A percentile compares a stretch with the other conserved stretches of the same genome.
Conservation (phyloP, 1,284 basidiomycete genomes). For the Spongispora temasekensis region DNA sequence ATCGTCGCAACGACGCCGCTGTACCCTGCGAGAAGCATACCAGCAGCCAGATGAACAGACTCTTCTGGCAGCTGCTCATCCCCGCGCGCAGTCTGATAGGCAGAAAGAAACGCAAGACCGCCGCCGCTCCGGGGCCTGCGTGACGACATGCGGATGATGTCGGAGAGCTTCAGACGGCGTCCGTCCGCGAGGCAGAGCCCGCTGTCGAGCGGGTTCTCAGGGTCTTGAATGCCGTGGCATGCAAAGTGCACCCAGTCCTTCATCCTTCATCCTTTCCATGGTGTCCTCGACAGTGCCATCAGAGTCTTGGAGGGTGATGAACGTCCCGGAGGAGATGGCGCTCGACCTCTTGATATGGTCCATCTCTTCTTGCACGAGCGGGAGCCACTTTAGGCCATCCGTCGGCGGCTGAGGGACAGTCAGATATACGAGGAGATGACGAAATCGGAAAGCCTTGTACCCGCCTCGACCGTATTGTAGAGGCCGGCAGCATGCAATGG, state of each 20-base stretch:
- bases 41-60: not conserved
- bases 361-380: not conserved
- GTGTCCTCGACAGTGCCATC: not conserved
- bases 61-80: not conserved
- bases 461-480: too few species aligned
- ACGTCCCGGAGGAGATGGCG: not conserved
- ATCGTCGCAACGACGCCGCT: not conserved
- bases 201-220: not conserved
- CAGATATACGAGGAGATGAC: too few species aligned
- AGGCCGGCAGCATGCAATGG: too few species aligned
- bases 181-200: not conserved
- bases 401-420: not conserved
- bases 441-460: too few species aligned
- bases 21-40: not conserved
- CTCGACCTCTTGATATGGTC: not conserved
- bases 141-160: not conserved
- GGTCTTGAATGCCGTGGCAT: not conserved
- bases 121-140: not conserved
- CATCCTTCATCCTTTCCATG: not conserved
- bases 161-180: not conserved
- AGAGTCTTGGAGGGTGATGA: not conserved
- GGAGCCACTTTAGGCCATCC: not conserved
- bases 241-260: not conserved
- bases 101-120: not conserved
- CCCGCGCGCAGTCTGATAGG: not conserved